These are phyloP conservation scores for Erigeron philadelphicus DNA, from an alignment of 140 eudicot species.

Conservation along the genomic window DNA sequence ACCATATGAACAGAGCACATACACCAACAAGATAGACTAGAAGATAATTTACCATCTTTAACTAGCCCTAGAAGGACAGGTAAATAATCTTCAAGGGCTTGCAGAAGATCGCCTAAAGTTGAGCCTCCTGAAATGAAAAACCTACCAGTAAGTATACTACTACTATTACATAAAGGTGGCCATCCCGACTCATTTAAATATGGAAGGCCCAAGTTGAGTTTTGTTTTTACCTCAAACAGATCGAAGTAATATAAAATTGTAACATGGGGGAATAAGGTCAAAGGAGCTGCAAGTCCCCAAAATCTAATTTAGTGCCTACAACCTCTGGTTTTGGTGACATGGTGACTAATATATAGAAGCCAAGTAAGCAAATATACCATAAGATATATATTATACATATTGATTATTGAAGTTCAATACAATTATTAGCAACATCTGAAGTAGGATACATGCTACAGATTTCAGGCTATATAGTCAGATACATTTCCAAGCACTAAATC, in stretches of 20 bases:
- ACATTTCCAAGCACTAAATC: too few relatives aligned
- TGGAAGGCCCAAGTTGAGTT: neutral
- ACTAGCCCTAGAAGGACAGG: conserved; percentile 92
- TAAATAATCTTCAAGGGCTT: conserved; percentile 92
- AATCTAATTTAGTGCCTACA: neutral
- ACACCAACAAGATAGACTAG: conserved; percentile 8
- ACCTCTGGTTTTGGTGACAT: neutral
- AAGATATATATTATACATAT: too few relatives aligned
- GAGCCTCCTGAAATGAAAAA: conserved; percentile 63
- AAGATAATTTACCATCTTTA: conserved; percentile 68
- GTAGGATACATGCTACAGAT: too few relatives aligned
- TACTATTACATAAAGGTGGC: conserved; percentile 10
- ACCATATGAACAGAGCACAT: conserved; percentile 4
- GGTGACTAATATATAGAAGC: too few relatives aligned
- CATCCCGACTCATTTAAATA: neutral
- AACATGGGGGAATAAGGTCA: neutral
- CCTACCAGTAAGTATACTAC: conserved; percentile 22
- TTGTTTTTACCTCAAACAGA: neutral
- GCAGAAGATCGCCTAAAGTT: conserved; percentile 75
- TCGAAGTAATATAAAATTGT: neutral
- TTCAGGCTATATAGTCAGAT: too few relatives aligned
- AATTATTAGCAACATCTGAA: too few relatives aligned
- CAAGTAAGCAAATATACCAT: too few relatives aligned
- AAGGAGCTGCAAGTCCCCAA: neutral
- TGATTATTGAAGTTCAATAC: too few relatives aligned